Evolutionary conservation across 1,139 yeast genomes (phyloP), one percentile per base, ranked within the genome.

Genomic region (Zygosaccharomyces pseudobailii): DNA sequence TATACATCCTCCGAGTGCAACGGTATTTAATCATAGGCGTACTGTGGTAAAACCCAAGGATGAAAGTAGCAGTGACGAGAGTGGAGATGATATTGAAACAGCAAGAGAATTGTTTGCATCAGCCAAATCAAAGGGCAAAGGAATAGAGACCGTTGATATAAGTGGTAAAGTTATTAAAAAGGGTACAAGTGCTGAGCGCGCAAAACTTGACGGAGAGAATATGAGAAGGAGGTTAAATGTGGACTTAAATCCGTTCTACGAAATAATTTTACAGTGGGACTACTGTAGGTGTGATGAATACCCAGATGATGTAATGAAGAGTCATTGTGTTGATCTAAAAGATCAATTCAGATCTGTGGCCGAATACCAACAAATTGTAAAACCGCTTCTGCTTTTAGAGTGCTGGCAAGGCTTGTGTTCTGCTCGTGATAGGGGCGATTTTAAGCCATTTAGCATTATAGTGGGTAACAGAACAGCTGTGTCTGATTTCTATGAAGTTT

Each of bases 391-490:
- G 40, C 71, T 90, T 68, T 70, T 90, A 40, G 98, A 94, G 70
- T 87, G 96, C 54, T 94, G 97, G 97, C 96, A 90, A 61, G 87
- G 89, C 0, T 78, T 94, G 31, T 84, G 81, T 53, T 75, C 87
- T 3, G 80, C 92, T 0, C 82, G 85, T 55, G 79, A 78, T 45
- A 79, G 87, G 21, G 75, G 76, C 2, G 79, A 78, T 25, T 82
- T 80, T 50, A 67, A 62, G 6, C 90, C 96, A 0, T 84, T 92
- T 62, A 77, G 78, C 36, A 61, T 90, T 6, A 70, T 78, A 5
- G 71, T 89, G 34, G 97, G 96, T 9, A 85, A 88, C 39, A 76
- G 96, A 57, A 78, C 88, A 3, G 81, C 87, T 1, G 85, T 87
- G 22, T 96, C 90, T 59, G 86, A 87, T 3, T 92, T 90, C 59